Base-by-base conservation (phyloP, 129 eudicot genomes). In the Flaveria trinervia region DNA sequence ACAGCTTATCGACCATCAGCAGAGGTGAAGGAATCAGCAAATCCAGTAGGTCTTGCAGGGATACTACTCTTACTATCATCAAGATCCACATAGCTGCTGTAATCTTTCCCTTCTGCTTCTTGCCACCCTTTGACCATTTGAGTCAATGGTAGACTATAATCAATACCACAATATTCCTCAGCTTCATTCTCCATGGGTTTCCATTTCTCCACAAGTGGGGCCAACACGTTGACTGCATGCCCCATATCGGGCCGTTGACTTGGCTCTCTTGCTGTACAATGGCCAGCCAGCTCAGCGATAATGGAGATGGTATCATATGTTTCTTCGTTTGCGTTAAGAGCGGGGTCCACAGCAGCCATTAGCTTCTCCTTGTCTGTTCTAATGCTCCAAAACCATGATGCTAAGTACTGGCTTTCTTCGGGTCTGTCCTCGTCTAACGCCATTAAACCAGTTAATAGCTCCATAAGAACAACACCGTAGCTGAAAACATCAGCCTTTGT, bases 81-180 rank as follows among this genome's bases (percentile, higher is more conserved):
- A 12, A 92, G 92, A 77, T 93, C 96, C 75, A 86, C 79, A 73
- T 70, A 88, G 12, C 72, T 51, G 3, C 89, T 84, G 18, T 65
- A 79, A 75, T 89, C 97, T 54, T 88, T 85, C 20, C 94, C 97
- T 82, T 94, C 98, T 16, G 84, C 84, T 79, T 95, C 99, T 82
- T 95, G 97, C 99, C 99, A 95, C 14, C 88, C 96, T 78, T 92
- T 91, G 49, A 95, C 99, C 99, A 95, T 95, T 77, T 95, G 99
- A 68, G 81, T 89, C 18, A 95, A 89, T 0, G 99, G 99, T 62
- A 95, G 96, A 83, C 94, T 95, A 64, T 91, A 95, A 74, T 95
- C 99, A 16, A 95, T 92, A 4, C 99, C 99, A 65, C 95, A 87
- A 15, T 86, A 95, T 9, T 91, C 99, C 84, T 95, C 99, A 0